Evolutionary conservation across 305 asterid genomes (phyloP).

Genomic region (Solanum aculeatissimum): DNA sequence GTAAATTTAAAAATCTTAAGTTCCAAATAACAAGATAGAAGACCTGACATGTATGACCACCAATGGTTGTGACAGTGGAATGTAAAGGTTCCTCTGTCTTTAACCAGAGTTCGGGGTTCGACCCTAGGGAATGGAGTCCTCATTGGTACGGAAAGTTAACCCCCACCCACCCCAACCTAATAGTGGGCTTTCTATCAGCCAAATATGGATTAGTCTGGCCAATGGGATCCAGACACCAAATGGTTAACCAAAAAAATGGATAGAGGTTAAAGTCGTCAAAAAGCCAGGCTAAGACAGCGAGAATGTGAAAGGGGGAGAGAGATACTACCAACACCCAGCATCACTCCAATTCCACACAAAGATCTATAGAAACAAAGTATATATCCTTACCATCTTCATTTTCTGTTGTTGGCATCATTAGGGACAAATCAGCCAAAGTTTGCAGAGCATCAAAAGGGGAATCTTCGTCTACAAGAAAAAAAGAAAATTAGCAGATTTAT

Average conservation of each 20-base stretch:
- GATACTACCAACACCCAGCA: not conserved
- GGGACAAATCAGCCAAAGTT: constrained; percentile 72
- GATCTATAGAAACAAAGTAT: not conserved
- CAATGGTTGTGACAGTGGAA: not conserved
- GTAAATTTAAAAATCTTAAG: not conserved
- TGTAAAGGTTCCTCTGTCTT: not conserved
- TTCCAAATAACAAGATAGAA: not conserved
- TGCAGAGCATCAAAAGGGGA: constrained; percentile 65
- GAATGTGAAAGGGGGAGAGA: not conserved
- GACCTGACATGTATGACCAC: not conserved
- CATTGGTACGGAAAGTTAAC: not conserved
- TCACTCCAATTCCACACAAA: not conserved
- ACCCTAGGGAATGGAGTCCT: not conserved
- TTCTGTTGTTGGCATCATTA: constrained; percentile 55
- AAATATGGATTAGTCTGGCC: not conserved
- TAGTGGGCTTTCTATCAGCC: not conserved
- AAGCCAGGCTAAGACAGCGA: not conserved
- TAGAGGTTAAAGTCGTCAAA: not conserved
- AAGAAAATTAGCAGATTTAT: not conserved
- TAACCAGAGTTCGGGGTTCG: not conserved
- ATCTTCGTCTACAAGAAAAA: constrained; percentile 51
- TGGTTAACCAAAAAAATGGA: not conserved
- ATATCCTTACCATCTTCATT: constrained; percentile 54
- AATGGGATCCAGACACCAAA: not conserved
- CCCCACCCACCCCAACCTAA: not conserved